Base-by-base conservation (phyloP, 2,329 filamentous ascomycete genomes). In the Cercospora zeae-maydis region DNA sequence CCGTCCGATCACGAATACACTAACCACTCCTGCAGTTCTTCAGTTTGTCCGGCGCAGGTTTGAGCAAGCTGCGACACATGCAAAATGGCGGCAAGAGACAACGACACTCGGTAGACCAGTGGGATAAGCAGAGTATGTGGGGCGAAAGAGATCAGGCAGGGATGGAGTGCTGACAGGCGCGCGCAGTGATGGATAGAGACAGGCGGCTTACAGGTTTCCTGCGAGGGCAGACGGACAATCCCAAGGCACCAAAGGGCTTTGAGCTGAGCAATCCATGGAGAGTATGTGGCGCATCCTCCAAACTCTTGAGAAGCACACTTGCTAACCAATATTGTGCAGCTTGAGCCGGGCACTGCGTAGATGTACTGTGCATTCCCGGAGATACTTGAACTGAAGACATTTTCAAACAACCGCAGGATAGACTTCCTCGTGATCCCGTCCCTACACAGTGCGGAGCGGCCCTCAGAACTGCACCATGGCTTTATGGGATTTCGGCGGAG, bases 231-330 rank as follows among this genome's bases (percentile, higher is more conserved):
- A 84, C 84, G 61, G 84, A 86, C 76, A 83, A 81, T 66, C 78
- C 81, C 52, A 76, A 78, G 63, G 86, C 86, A 31, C 86, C 86
- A 30, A 76, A 79, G 61, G 86, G 85, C 64, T 88, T 88, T 77
- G 86, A 88, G 76, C 74, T 88, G 72, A 88, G 83, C 82, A 87
- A 87, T 77, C 83, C 84, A 66, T 88, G 86, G 86, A 86, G 83
- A 82, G 86, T 88, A 81, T 63, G 82, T 74, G 10, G 9, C n/a
- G 42, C n/a, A 33, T 42, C 4, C 5, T n/a, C 16, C 3, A 8
- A 19, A 47, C 11, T 24, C 14, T 55, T 11, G 27, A 56, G 39
- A 21, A 30, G 13, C 14, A 11, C 9, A 13, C 57, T 11, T 49
- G 36, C 63, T 66, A 13, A 64, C 34, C 19, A 16, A 37, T 13